phyloP scores from a whole-genome alignment of 2,329 filamentous ascomycete genomes.

The Calonectria pauciramosa region DNA sequence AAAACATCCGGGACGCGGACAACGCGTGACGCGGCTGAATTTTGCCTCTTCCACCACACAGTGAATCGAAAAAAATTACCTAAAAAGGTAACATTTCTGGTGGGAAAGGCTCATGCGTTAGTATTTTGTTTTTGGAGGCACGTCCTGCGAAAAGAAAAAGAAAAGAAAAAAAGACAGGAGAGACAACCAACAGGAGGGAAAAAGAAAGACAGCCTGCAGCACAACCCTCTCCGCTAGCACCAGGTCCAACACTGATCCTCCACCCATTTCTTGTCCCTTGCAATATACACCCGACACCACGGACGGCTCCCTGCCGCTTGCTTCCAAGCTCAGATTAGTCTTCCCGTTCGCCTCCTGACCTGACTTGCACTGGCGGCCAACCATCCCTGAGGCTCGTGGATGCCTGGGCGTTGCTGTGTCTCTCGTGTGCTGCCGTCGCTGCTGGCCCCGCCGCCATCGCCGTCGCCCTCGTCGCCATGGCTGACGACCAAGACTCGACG shows the following conservation, averaged over 20 bases:
- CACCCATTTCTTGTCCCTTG: constrained; percentile 15
- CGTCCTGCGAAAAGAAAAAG: neutral
- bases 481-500: constrained; percentile 29
- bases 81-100: neutral
- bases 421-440: constrained; percentile 30
- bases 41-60: constrained; percentile 2
- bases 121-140: neutral
- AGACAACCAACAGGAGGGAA: neutral
- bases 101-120: neutral
- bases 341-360: neutral
- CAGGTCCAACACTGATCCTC: neutral
- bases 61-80: neutral
- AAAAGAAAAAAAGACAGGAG: neutral
- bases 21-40: constrained; percentile 17
- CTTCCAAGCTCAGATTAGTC: constrained; percentile 12
- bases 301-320: constrained; percentile 28
- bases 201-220: constrained; percentile 7
- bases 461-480: constrained; percentile 35
- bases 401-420: constrained; percentile 27
- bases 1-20: neutral
- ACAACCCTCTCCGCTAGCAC: constrained; percentile 14
- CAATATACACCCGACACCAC: constrained; percentile 28
- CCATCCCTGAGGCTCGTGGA: constrained; percentile 30
- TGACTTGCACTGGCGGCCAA: constrained; percentile 22
- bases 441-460: constrained; percentile 25